A percentile compares a stretch with the other conserved stretches of the same genome.
Evolutionary conservation across 148 eudicot genomes (phyloP).

Genomic region (Rhododendron kiyosumense): DNA sequence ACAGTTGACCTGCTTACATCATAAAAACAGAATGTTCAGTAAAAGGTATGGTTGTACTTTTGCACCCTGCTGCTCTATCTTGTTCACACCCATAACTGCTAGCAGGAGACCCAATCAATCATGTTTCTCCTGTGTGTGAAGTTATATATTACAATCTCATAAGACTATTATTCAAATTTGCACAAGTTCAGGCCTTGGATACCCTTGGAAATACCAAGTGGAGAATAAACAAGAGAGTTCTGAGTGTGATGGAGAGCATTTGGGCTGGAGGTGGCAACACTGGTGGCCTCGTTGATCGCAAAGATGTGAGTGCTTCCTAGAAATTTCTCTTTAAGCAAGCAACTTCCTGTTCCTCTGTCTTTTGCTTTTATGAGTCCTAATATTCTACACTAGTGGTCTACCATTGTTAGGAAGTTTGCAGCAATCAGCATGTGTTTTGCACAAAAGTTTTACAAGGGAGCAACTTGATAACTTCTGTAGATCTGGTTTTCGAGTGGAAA

Average conservation of each 20-base stretch:
- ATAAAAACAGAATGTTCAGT: not conserved
- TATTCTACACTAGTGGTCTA: not conserved
- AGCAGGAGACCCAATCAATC: not conserved
- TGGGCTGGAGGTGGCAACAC: slow-evolving; percentile 84
- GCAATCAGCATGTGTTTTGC: not conserved
- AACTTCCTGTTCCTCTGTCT: not conserved
- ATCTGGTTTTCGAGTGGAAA: not conserved
- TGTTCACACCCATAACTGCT: not conserved
- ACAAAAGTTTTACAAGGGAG: not conserved
- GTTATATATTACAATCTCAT: not conserved
- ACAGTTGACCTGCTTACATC: not conserved
- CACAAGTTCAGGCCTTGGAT: slow-evolving; percentile 64
- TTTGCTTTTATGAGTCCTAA: slow-evolving; percentile 1
- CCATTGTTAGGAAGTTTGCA: slow-evolving; percentile 1
- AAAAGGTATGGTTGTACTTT: not conserved
- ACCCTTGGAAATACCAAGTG: slow-evolving; percentile 84
- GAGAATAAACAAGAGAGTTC: slow-evolving; percentile 71
- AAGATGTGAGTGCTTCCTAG: slow-evolving; percentile 56
- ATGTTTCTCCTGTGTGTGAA: not conserved
- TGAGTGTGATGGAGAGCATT: slow-evolving; percentile 66
- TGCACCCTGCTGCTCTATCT: not conserved
- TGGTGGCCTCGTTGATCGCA: slow-evolving; percentile 68
- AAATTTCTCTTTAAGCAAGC: not conserved
- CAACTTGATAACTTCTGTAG: not conserved
- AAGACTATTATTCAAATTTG: not conserved